Evolutionary conservation across 345 rosid genomes (phyloP), one percentile per base, ranked within the genome.

Genomic region (Eucalyptus tenuipes): DNA sequence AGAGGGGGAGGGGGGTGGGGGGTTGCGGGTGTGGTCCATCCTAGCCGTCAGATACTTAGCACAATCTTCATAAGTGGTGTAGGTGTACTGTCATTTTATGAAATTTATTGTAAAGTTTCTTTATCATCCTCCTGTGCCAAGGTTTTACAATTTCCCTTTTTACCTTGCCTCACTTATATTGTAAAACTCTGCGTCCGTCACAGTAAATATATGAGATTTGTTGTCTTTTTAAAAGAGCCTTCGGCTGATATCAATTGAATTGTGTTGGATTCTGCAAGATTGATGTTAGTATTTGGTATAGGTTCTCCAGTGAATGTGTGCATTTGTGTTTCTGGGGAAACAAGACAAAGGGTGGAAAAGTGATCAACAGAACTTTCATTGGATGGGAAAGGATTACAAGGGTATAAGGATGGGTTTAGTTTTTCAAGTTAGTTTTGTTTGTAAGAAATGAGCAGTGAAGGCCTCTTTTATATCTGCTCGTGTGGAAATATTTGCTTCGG

Each of bases 1-100:
- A 2, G 0, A 4, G 24, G 8, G 8, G 8, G 40, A 4, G 40
- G 40, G 6, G 45, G 44, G 4, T 0, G 10, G 9, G 4, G 9
- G 0, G 52, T 0, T 52, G 57, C 25, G 45, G 44, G 22, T 86
- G 82, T 75, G 45, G 47, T 10, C 82, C 47, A 20, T 75, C 82
- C 82, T 75, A 20, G 47, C 82, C 29, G 4, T 40, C 5, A 37
- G 27, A 75, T 75, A 37, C 29, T 75, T 40, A 20, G 9, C 47
- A 40, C 82, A 11, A 37, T 75, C 82, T 75, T 75, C 82, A 37
- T 37, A 40, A 40, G 11, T 37, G 47, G 9, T 75, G 84, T 11
- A 40, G 84, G 5, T 75, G 29, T 40, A 75, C 82, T 75, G 47
- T 20, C 47, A 12, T 40, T 75, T 52, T 5, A 16, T 7, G 45